phyloP scores from a whole-genome alignment of 148 eudicot species.

The Vaccinium vitisidaea region DNA sequence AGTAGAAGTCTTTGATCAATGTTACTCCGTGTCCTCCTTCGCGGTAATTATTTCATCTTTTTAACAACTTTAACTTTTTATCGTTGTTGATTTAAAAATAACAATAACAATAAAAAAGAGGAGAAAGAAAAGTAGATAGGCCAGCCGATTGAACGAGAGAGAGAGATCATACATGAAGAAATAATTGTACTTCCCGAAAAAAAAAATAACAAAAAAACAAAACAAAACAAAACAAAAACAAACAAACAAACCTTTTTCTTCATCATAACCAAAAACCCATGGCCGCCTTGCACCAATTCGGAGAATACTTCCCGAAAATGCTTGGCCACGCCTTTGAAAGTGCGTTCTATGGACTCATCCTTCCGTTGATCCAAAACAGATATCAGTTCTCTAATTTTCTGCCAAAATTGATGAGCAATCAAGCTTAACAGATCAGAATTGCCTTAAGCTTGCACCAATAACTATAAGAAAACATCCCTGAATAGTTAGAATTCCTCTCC shows the following conservation, averaged over 20 bases:
- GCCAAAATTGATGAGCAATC: conserved; percentile 26
- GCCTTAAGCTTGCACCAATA: not conserved
- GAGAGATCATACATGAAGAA: not conserved
- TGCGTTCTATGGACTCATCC: conserved; percentile 98
- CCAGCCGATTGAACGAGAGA: not conserved
- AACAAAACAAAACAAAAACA: too few relatives aligned
- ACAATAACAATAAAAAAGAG: not conserved
- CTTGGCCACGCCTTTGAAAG: conserved; percentile 98
- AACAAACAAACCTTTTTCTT: conserved; percentile 80
- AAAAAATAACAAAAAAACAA: too few relatives aligned
- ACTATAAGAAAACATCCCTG: not conserved
- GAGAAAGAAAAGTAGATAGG: not conserved
- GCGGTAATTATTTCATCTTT: not conserved
- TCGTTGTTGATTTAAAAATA: not conserved
- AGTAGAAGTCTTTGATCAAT: not conserved
- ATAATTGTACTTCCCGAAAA: not conserved
- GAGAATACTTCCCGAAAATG: conserved; percentile 97
- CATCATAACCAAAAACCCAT: conserved; percentile 93
- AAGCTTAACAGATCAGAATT: conserved; percentile 16
- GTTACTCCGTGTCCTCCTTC: not conserved
- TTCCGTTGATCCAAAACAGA: conserved; percentile 83
- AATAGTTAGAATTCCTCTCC: not conserved
- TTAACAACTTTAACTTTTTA: not conserved
- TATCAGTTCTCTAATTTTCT: conserved; percentile 94
- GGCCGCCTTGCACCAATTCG: conserved; percentile 98